Evolutionary conservation across 192 early-diverging fungal species (phyloP), one percentile per base, ranked within the genome.

Genomic region (Backusella tarrabulga): DNA sequence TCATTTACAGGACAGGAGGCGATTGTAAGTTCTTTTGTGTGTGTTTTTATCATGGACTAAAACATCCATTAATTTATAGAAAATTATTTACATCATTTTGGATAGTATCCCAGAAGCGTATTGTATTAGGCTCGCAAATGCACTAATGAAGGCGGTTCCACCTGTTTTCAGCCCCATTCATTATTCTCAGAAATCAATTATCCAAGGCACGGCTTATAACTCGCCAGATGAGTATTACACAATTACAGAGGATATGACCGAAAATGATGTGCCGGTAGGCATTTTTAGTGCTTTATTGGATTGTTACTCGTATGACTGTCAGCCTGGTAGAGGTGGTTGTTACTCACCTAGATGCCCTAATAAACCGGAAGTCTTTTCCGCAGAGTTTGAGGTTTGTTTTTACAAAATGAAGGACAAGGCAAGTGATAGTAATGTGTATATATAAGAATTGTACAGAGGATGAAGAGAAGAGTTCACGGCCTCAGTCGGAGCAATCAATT

Each of bases 231-330:
- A 80, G 41, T 42, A 71, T 32, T 80, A 80, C 50, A 67, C 78
- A n/a, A 42, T 80, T 38, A 76, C 66, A 34, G 77, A 83, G 29
- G 74, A 83, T n/a, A 50, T 40, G 8, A 80, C 77, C 8, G 83
- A 83, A 40, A 76, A 75, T 3, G 86, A 89, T 34, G 67, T 90
- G 5, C 93, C 93, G 34, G 91, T 88, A 73, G 97, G 97, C 26
- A 91, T 98, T 0, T 95, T 97, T 83, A 95, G 93, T 0, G 85
- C 92, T 23, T 83, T 98, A 71, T 90, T 95, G 0, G 90, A 95
- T 70, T 98, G 97, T 79, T 98, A 98, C 82, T 60, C 56, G 12
- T 35, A 46, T 50, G 34, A 40, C 4, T 80, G 79, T 74, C 21
- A 17, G 3, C 74, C 70, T 6, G 70, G 34, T 54, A 35, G 50